phyloP scores from a whole-genome alignment of 441 rosid genomes.

The Syzygium malaccense region DNA sequence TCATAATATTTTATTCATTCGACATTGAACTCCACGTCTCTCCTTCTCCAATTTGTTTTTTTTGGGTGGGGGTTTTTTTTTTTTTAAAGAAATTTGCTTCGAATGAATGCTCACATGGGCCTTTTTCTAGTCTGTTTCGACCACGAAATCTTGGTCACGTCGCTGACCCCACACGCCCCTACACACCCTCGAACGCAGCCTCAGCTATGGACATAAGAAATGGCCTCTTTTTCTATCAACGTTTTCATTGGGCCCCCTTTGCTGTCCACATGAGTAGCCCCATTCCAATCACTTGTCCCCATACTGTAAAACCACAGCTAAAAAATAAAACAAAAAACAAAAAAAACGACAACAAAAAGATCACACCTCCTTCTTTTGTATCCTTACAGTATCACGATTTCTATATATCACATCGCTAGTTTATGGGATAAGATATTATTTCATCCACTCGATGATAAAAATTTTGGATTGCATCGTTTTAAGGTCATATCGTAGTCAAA shows the following conservation, averaged over 20 bases:
- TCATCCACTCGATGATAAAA: neutral
- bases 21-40: neutral
- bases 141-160: neutral
- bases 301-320: neutral
- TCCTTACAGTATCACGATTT: neutral
- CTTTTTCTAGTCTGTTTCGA: neutral
- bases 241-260: neutral
- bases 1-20: neutral
- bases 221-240: neutral
- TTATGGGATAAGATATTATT: neutral
- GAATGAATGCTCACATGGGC: neutral
- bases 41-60: neutral
- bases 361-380: neutral
- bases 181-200: neutral
- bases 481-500: neutral
- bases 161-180: neutral
- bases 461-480: neutral
- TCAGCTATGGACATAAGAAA: neutral
- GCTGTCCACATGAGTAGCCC: neutral
- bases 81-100: neutral
- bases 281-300: neutral
- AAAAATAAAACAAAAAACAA: neutral
- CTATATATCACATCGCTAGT: neutral
- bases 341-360: neutral
- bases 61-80: neutral